Evolutionary conservation across 1,284 basidiomycete genomes (phyloP), one percentile per base, ranked within the genome.

Genomic region (Singerocomus inundabilis): DNA sequence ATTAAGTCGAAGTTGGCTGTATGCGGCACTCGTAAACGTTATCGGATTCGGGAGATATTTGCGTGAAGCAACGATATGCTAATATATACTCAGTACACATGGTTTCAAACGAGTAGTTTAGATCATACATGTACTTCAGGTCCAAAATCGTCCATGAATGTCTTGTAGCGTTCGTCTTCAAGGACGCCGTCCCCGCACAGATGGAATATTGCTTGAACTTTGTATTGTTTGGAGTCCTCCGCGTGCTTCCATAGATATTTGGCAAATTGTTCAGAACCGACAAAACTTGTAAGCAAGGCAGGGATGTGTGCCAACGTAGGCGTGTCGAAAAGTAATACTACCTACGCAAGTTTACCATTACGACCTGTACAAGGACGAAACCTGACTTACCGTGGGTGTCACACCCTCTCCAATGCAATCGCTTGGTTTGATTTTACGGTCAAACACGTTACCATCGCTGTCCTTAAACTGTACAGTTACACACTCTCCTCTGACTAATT

Each of bases 1-100:
- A 54, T 82, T 83, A 6, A 97, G 75, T 37, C 83, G 79, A 16
- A 92, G 74, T 46, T 89, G 85, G 52, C 83, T 81, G 58, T 82
- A 82, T 3, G 87, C 85, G 9, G 85, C 80, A 21, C 84, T 86
- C 1, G 84, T 86, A 62, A 91, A 95, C 13, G 84, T 84, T 24
- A 91, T 73, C 5, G 78, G 81, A 68, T 96, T 82, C 5, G 82
- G 70, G 35, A 72, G 71, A 48, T 84, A 73, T 52, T 80, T 73
- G 30, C 74, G 72, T 32, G 88, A 85, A 15, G 87, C 74, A 28
- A 91, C 69, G 9, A 90, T 57, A 61, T 93, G 88, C 85, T 93
- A 37, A 40, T 7, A 33, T 24, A 46, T 34, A 3, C n/a, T 59
- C 13, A 18, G 48, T 34, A 48, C 16, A 37, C 18, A 25, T 11